Percentiles rank a stretch among this genome's conserved stretches.
phyloP scores from a whole-genome alignment of 306 rosid genomes.

The Cucurbita argyrosperma region DNA sequence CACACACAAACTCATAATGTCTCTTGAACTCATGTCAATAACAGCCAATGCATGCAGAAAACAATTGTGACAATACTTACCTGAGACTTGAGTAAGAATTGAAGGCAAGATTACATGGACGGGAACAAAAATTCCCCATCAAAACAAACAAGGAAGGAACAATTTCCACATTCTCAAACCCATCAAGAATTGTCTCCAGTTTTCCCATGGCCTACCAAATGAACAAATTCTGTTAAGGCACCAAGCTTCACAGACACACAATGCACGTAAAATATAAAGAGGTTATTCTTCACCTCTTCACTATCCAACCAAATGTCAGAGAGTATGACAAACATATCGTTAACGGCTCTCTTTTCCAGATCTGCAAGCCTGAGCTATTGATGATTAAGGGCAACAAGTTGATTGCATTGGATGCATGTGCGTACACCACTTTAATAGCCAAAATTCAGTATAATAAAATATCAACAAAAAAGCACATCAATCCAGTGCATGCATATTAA shows the following conservation, averaged over 20 bases:
- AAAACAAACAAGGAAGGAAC: slow-evolving; percentile 83
- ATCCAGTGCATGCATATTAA: not conserved
- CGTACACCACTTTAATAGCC: not conserved
- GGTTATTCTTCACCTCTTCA: slow-evolving; percentile 56
- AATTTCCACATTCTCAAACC: slow-evolving; percentile 62
- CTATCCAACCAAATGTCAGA: slow-evolving; percentile 84
- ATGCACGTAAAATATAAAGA: not conserved
- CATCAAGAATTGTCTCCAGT: slow-evolving; percentile 55
- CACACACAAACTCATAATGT: slow-evolving; percentile 12
- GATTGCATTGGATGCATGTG: not conserved
- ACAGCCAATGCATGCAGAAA: not conserved
- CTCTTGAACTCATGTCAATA: not conserved
- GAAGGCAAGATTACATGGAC: slow-evolving; percentile 74
- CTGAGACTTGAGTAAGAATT: slow-evolving; percentile 59
- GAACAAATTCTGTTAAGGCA: slow-evolving; percentile 24
- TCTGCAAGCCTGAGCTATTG: slow-evolving; percentile 62
- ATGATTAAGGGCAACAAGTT: slow-evolving; percentile 23
- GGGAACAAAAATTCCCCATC: slow-evolving; percentile 92
- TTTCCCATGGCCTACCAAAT: slow-evolving; percentile 70
- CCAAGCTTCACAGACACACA: slow-evolving; percentile 4
- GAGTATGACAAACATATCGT: slow-evolving; percentile 74
- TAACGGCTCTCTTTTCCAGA: slow-evolving; percentile 58
- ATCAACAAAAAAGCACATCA: not conserved
- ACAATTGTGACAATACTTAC: slow-evolving; percentile 19
- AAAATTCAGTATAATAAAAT: not conserved